These are phyloP conservation scores for Ceratobasidium theobromae DNA, from an alignment of 1,284 basidiomycete species.

Conservation along the genomic window DNA sequence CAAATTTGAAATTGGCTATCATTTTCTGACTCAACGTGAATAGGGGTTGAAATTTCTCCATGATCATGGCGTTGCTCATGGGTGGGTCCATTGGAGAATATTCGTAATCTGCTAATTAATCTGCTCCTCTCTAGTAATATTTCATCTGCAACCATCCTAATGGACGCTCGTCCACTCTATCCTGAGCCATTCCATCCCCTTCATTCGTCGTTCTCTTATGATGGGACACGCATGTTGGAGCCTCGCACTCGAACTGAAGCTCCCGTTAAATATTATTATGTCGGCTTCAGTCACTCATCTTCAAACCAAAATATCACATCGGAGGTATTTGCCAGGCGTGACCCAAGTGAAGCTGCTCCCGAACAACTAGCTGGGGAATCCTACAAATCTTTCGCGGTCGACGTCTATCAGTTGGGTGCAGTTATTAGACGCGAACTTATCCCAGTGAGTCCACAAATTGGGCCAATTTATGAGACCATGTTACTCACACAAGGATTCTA, in stretches of 20 bases:
- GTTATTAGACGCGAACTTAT: slow-evolving; percentile 14
- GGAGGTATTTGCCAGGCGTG: background rate
- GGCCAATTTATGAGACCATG: no score
- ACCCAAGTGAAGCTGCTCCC: background rate
- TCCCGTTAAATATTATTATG: slow-evolving; percentile 27
- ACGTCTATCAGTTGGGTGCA: slow-evolving; percentile 9
- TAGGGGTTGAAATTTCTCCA: slow-evolving; percentile 14
- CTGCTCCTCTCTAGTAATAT: no score
- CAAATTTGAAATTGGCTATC: no score
- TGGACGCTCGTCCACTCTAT: slow-evolving; percentile 15
- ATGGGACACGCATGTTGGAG: background rate
- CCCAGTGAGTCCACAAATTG: slow-evolving; percentile 4
- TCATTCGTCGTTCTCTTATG: background rate
- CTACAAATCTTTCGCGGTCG: slow-evolving; percentile 16
- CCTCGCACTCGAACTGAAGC: background rate
- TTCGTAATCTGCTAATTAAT: no score
- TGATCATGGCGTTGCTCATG: slow-evolving; percentile 20
- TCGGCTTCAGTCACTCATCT: slow-evolving; percentile 1
- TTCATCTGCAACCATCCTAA: slow-evolving; percentile 1
- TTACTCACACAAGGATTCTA: no score
- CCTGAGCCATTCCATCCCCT: slow-evolving; percentile 16
- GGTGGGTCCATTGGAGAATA: no score
- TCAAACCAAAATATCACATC: background rate
- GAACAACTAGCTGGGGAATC: background rate
- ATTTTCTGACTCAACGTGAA: no score